phyloP scores from a whole-genome alignment of 805 yeast genomes.

The Pichia cephalocereana region DNA sequence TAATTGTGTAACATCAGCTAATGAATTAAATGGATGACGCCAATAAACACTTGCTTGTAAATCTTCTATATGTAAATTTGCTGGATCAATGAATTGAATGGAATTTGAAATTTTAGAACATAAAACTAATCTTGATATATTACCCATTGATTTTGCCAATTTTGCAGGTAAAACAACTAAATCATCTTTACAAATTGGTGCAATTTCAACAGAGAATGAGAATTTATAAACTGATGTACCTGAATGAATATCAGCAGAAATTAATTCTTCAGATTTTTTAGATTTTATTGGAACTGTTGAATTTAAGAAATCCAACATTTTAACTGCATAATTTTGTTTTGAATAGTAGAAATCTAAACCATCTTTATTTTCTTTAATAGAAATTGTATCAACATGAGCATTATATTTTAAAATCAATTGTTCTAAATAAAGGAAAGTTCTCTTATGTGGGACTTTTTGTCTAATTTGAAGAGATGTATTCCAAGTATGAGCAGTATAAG shows the following conservation, averaged over 20 bases:
- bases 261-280: constrained; percentile 83
- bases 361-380: constrained; percentile 86
- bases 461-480: constrained; percentile 95
- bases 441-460: constrained; percentile 94
- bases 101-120: constrained; percentile 80
- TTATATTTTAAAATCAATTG: constrained; percentile 88
- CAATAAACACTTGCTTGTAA: constrained; percentile 64
- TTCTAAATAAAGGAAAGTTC: constrained; percentile 92
- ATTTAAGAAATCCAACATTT: constrained; percentile 83
- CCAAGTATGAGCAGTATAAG: constrained; percentile 96
- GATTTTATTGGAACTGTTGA: constrained; percentile 79
- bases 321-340: constrained; percentile 82
- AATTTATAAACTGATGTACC: constrained; percentile 85
- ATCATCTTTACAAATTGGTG: constrained; percentile 95
- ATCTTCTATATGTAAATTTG: constrained; percentile 70
- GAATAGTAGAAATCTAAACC: constrained; percentile 92
- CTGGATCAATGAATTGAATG: constrained; percentile 81
- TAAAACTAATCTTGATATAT: constrained; percentile 68
- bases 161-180: constrained; percentile 84
- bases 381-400: constrained; percentile 89
- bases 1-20: constrained; percentile 67
- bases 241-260: constrained; percentile 86
- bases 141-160: constrained; percentile 76
- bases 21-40: constrained; percentile 71
- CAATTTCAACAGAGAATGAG: constrained; percentile 86